These are phyloP conservation scores for Yamadazyma membranifaciens DNA, from an alignment of 1,139 yeast species.

Conservation along the genomic window DNA sequence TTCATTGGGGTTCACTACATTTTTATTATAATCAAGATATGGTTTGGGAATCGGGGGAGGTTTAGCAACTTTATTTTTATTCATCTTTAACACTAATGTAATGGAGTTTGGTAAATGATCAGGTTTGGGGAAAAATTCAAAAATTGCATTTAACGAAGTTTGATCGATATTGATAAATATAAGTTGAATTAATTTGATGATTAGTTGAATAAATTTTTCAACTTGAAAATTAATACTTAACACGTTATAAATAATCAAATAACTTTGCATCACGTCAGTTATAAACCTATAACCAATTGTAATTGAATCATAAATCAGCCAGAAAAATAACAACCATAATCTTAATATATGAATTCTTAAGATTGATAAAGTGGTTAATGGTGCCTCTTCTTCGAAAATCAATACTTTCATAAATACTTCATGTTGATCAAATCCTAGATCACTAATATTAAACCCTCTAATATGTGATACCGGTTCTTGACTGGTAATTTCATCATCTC, in stretches of 20 bases:
- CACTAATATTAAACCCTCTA: conserved; percentile 2
- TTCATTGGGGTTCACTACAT: conserved; percentile 34
- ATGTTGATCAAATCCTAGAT: conserved; percentile 6
- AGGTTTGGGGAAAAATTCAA: conserved; percentile 14
- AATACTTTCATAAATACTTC: conserved; percentile 3
- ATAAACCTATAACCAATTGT: background rate
- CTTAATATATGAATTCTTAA: conserved; percentile 21
- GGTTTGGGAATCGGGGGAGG: conserved; percentile 46
- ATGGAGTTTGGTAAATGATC: conserved; percentile 19
- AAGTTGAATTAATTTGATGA: conserved; percentile 7
- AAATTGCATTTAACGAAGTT: conserved; percentile 9
- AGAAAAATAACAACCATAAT: conserved; percentile 13
- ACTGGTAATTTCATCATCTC: background rate
- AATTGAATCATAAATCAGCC: background rate
- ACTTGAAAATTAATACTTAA: conserved; percentile 9
- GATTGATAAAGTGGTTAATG: conserved; percentile 16
- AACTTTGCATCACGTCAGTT: background rate
- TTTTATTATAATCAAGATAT: conserved; percentile 37
- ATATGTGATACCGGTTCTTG: background rate
- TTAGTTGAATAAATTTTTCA: conserved; percentile 8
- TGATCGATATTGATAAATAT: conserved; percentile 4
- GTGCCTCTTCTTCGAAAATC: conserved; percentile 8
- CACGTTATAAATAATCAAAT: background rate
- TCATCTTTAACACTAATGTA: conserved; percentile 18
- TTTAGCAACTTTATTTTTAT: conserved; percentile 14